Percentiles rank a stretch among this genome's conserved stretches.
These are phyloP conservation scores for Colletotrichum spaethianum DNA, from an alignment of 2,329 filamentous ascomycete genomes.

Conservation along the genomic window DNA sequence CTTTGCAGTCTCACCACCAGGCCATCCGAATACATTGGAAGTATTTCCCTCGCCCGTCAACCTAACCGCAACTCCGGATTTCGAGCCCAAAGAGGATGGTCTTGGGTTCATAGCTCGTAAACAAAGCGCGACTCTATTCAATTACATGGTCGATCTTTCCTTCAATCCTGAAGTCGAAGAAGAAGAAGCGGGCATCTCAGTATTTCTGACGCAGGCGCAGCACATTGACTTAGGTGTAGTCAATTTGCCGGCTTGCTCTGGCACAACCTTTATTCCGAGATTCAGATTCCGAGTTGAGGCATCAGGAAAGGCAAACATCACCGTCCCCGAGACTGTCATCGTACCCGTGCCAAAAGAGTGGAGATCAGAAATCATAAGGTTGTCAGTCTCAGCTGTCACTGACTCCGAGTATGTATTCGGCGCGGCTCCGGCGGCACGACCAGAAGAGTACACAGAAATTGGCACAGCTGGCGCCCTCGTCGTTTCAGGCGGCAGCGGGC, in stretches of 20 bases:
- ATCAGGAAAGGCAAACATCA: slow-evolving; percentile 50
- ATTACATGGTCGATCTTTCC: slow-evolving; percentile 61
- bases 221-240: slow-evolving; percentile 64
- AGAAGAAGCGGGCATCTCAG: slow-evolving; percentile 67
- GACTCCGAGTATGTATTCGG: slow-evolving; percentile 60
- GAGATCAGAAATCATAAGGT: slow-evolving; percentile 51
- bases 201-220: slow-evolving; percentile 68
- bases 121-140: slow-evolving; percentile 70
- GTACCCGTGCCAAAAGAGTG: slow-evolving; percentile 56
- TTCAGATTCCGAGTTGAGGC: slow-evolving; percentile 59
- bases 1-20: slow-evolving; percentile 54
- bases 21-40: slow-evolving; percentile 54
- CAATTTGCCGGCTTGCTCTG: slow-evolving; percentile 45
- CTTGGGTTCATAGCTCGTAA: slow-evolving; percentile 65
- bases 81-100: slow-evolving; percentile 59
- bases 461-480: slow-evolving; percentile 48
- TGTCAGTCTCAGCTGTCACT: slow-evolving; percentile 60
- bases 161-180: slow-evolving; percentile 55
- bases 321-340: slow-evolving; percentile 53
- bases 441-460: slow-evolving; percentile 45
- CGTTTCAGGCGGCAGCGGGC: slow-evolving; percentile 36
- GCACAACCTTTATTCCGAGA: slow-evolving; percentile 50
- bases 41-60: slow-evolving; percentile 43
- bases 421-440: slow-evolving; percentile 49
- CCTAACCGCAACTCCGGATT: slow-evolving; percentile 43